phyloP scores from a whole-genome alignment of 2,329 filamentous ascomycete species.

The Didymella sp. region DNA sequence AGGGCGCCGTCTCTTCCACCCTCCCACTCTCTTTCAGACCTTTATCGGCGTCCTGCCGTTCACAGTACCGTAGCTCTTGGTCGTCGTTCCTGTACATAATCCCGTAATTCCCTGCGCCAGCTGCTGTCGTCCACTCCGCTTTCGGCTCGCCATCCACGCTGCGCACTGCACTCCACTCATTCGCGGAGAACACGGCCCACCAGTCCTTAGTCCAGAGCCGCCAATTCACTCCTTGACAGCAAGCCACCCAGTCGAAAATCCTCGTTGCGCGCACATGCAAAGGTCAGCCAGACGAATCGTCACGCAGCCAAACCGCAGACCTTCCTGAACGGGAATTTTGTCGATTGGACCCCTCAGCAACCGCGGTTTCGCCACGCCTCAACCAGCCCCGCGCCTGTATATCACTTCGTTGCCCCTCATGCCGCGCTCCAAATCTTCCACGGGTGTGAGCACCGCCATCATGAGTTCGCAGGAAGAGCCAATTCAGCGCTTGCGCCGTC shows the following conservation, averaged over 20 bases:
- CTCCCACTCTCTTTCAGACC: conserved; percentile 10
- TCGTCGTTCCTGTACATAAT: conserved; percentile 11
- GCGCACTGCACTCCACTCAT: conserved; percentile 12
- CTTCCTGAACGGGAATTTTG: conserved; percentile 20
- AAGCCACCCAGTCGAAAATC: conserved; percentile 28
- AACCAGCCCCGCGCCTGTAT: conserved; percentile 30
- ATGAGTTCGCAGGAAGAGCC: conserved; percentile 55
- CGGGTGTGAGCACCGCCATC: conserved; percentile 40
- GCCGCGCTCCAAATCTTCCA: conserved; percentile 21
- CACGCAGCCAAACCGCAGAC: conserved; percentile 17
- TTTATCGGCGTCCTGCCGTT: conserved; percentile 9
- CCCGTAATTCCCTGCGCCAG: neutral
- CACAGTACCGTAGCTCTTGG: conserved; percentile 3
- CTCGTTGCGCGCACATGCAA: conserved; percentile 31
- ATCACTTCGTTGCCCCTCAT: conserved; percentile 33
- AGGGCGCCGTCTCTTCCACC: conserved; percentile 16
- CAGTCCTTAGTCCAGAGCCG: conserved; percentile 4
- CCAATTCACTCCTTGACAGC: conserved; percentile 16
- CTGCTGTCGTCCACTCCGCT: conserved; percentile 16
- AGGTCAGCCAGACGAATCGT: conserved; percentile 26
- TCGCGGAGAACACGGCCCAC: conserved; percentile 18
- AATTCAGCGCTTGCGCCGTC: conserved; percentile 41
- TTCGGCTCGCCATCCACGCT: conserved; percentile 17
- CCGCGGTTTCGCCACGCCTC: conserved; percentile 30
- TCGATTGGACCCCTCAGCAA: conserved; percentile 17